Base-by-base conservation (phyloP, 352 stramenopile genomes). In the Phytophthora sp. region DNA sequence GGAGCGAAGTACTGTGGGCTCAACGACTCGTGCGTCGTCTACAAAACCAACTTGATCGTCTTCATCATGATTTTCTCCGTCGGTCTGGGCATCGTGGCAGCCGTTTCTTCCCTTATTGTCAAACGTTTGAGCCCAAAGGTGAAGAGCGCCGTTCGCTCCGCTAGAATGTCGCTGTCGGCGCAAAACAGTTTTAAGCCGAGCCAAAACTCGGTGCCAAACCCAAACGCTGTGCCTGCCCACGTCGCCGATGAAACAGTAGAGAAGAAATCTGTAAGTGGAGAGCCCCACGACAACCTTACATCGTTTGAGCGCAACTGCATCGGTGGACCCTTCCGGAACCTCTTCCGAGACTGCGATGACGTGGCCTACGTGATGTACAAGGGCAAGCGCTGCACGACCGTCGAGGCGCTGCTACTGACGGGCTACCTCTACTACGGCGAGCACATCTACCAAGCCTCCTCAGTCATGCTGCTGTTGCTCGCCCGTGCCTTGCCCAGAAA, bases 21-120 rank as follows among this genome's bases (percentile, higher is more conserved):
- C 15, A 74, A 60, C 23, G 65, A 74, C 60, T 74, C 65, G 27
- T 74, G 65, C 32, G 44, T 74, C 32, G 59, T 74, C 13, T 74
- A 58, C 53, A 66, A 67, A 12, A 54, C 48, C 52, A 74, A 74
- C 43, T 38, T 73, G 27, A 63, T 57, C 1, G 39, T 69, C 7
- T 63, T 62, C 32, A 50, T 69, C 4, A 15, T 34, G 0, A 27
- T 75, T 5, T 60, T 65, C 30, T 69, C 66, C 1, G n/a, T 70
- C 1, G 53, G 24, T 12, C 32, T 74, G 24, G 61, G 54, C 4
- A 24, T 67, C 18, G 4, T 68, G 1, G 60, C 66, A 0, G 57
- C 59, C 3, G 6, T 54, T 0, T 60, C 59, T 34, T 67, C 54
- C 2, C 13, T 58, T 17, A 44, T 69, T 24, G 53, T 69, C 27